Evolutionary conservation across 345 rosid species (phyloP), one percentile per base, ranked within the genome.

Genomic region (Carallia brachiata): DNA sequence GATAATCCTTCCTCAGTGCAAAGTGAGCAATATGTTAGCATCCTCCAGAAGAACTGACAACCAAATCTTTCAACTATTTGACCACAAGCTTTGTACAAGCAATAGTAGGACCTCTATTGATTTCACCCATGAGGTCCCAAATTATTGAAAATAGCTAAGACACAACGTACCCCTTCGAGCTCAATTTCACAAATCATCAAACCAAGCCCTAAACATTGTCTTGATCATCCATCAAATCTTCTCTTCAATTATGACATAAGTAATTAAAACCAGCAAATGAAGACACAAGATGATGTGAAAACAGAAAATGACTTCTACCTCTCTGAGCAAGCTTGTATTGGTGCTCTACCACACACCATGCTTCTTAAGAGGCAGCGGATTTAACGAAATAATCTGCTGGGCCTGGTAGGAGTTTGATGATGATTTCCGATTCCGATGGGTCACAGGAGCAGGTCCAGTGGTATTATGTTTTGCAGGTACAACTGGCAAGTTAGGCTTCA

Each of bases 271-370:
- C 6, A 56, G 27, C 17, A 60, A 7, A 52, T 6, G 28, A 63
- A 47, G 52, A 54, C 36, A 36, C 17, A 71, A 55, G 36, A 23
- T 36, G 30, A 3, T 44, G 16, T n/a, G 7, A 40, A 61, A 50
- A 54, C 13, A 23, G 44, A 53, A 78, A 61, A 61, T 55, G 57
- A 70, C 78, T 69, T 34, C 23, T 77, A 92, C 99, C 99, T 96
- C 99, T 54, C n/a, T n/a, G 96, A 82, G 87, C 99, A 96, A 72
- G 39, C 89, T 77, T 89, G 99, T 66, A 96, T 89, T 40, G 95
- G 97, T 47, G 96, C 85, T 87, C 99, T 88, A 39, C 91, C 95
- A 84, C 99, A 96, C n/a, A 52, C 97, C 97, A 72, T 96, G 99
- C 80, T 96, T 96, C 83, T 90, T 96, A 55, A 96, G 83, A 69